Conservation (phyloP, 441 rosid species). For the Syzygium syzygioides region DNA sequence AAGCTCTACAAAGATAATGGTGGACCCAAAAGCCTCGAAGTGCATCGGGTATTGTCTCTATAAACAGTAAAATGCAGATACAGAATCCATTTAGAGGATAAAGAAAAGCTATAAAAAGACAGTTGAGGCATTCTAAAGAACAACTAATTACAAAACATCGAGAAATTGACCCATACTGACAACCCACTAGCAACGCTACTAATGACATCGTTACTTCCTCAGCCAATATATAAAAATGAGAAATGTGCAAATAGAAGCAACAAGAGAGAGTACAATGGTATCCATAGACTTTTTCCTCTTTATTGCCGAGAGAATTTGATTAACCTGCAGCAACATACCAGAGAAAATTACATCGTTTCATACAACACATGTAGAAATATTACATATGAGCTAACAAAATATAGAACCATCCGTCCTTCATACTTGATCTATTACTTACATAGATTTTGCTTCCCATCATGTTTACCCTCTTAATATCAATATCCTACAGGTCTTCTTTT, state of each 20-base stretch:
- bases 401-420: background rate
- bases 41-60: background rate
- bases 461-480: background rate
- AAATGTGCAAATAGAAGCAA: constrained; percentile 90
- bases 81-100: background rate
- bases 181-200: background rate
- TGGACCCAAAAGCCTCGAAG: background rate
- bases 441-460: background rate
- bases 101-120: background rate
- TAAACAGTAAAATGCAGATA: background rate
- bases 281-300: constrained; percentile 98
- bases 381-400: background rate
- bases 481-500: background rate
- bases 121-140: background rate
- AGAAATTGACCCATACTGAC: constrained; percentile 7
- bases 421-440: background rate
- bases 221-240: constrained; percentile 91
- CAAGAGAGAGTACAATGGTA: constrained; percentile 83
- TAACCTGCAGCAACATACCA: constrained; percentile 57
- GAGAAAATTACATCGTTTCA: background rate
- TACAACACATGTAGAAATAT: background rate
- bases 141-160: background rate
- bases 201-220: constrained; percentile 50
- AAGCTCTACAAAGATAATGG: background rate
- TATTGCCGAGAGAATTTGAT: constrained; percentile 66